Evolutionary conservation across 192 early-diverging fungal species (phyloP).

Genomic region (Obelidium mucronatum): DNA sequence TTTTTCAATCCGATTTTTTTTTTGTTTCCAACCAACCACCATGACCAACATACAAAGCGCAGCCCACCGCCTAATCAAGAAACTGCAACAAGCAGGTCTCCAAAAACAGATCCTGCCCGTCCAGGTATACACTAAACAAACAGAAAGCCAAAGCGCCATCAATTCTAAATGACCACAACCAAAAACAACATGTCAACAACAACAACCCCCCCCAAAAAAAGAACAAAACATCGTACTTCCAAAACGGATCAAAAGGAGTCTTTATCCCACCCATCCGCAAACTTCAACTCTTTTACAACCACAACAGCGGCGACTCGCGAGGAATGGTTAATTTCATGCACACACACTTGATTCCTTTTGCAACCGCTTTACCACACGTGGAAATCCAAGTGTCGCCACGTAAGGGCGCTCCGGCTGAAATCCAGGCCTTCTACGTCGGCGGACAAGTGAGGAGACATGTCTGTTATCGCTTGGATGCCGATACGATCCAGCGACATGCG

Average conservation of each 20-base stretch:
- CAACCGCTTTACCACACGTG: conserved; percentile 39
- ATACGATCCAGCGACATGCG: conserved; percentile 29
- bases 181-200: conserved; percentile 6
- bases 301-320: conserved; percentile 43
- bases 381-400: conserved; percentile 39
- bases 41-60: neutral
- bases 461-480: conserved; percentile 13
- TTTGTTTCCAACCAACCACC: neutral
- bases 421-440: conserved; percentile 43
- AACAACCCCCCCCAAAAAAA: no score
- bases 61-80: conserved; percentile 38
- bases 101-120: conserved; percentile 43
- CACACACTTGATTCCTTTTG: conserved; percentile 31
- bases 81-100: conserved; percentile 50
- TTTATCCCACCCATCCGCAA: conserved; percentile 51
- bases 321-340: conserved; percentile 54
- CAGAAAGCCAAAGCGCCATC: no score
- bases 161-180: no score
- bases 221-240: conserved; percentile 35
- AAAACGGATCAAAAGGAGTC: conserved; percentile 34
- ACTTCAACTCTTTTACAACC: conserved; percentile 45
- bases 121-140: conserved; percentile 42
- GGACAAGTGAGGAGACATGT: conserved; percentile 32
- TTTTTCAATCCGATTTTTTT: neutral
- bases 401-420: conserved; percentile 22